phyloP scores from a whole-genome alignment of 225 moss, liverwort and hornwort species.

The Marchantia polymorpha region DNA sequence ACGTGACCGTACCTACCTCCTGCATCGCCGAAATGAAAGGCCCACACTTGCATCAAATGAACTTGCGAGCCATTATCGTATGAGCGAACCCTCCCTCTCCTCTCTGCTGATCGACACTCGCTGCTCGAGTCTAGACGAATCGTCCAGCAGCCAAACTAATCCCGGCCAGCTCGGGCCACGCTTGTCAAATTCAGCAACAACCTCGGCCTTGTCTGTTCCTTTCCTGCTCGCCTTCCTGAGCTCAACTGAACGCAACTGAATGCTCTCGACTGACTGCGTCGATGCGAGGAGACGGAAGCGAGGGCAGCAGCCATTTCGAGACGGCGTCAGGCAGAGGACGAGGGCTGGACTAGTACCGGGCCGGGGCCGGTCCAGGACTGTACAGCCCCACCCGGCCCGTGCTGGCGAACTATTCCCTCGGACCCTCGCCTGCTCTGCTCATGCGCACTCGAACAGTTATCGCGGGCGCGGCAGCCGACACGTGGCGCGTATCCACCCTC shows the following conservation, averaged over 20 bases:
- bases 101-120: neutral
- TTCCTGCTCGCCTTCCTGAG: no score
- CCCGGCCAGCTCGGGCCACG: neutral
- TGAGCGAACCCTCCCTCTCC: no score
- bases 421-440: neutral
- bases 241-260: neutral
- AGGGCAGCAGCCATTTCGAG: neutral
- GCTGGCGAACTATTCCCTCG: neutral
- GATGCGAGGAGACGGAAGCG: neutral
- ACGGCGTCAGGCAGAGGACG: neutral
- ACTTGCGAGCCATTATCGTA: neutral
- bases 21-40: conserved; percentile 6
- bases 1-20: neutral
- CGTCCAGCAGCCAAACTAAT: no score
- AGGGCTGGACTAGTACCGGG: neutral
- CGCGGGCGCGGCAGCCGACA: neutral
- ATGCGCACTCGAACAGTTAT: neutral
- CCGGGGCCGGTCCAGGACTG: neutral
- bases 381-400: neutral
- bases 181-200: neutral
- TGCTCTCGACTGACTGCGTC: neutral
- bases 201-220: no score
- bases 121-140: neutral
- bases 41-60: neutral
- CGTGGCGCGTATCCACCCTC: neutral